Conservation (phyloP, 176 grass and related monocot genomes). For the Chloris gayana region DNA sequence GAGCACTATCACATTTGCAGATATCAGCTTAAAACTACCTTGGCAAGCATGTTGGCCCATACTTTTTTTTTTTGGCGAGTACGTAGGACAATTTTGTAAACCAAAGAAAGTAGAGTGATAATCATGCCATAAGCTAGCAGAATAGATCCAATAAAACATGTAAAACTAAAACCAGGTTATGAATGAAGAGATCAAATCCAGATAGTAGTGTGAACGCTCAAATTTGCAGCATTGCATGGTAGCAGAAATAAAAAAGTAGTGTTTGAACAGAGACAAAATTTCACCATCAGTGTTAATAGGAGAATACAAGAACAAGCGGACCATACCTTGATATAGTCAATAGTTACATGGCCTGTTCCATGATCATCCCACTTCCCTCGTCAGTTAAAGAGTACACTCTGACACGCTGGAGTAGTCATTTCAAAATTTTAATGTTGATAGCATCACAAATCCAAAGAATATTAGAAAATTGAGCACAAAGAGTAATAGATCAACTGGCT, state of each 20-base stretch:
- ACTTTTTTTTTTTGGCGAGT: not conserved
- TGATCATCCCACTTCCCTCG: constrained; percentile 76
- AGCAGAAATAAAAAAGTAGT: constrained; percentile 29
- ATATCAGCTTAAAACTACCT: constrained; percentile 6
- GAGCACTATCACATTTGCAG: not conserved
- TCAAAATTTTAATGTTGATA: not conserved
- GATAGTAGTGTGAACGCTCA: not conserved
- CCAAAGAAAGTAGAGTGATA: not conserved
- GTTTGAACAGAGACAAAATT: constrained; percentile 27
- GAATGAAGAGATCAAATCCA: constrained; percentile 18
- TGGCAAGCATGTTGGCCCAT: constrained; percentile 5
- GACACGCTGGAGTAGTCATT: constrained; percentile 66
- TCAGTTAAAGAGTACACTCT: constrained; percentile 65
- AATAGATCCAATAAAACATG: not conserved
- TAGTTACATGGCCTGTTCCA: constrained; percentile 77
- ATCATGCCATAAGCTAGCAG: constrained; percentile 10
- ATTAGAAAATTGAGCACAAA: not conserved
- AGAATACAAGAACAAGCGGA: constrained; percentile 16
- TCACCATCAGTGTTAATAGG: not conserved
- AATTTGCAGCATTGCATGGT: constrained; percentile 24
- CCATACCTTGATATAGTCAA: constrained; percentile 73
- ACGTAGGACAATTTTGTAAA: not conserved
- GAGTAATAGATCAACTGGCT: constrained; percentile 16
- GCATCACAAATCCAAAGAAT: constrained; percentile 13
- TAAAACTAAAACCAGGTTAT: not conserved